Evolutionary conservation across 805 yeast species (phyloP), one percentile per base, ranked within the genome.

Genomic region (Yarrowia sp.): DNA sequence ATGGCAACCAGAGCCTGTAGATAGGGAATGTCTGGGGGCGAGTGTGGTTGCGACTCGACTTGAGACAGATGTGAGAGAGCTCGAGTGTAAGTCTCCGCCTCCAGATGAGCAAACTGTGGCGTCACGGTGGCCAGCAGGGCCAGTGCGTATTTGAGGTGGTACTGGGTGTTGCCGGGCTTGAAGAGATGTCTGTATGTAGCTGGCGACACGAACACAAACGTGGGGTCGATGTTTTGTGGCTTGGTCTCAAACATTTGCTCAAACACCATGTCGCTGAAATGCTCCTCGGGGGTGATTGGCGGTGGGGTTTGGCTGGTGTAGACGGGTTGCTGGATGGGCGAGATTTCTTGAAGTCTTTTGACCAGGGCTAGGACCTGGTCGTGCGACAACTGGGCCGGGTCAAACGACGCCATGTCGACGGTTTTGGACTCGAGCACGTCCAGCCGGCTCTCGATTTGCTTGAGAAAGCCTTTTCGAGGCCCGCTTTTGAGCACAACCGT

Each of bases 401-500:
- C 61, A 15, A 55, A 55, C 9, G 44, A n/a, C 7, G 61, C 20
- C 61, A 55, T 55, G 61, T 55, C 61, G 38, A 55, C 20, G 34
- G 15, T 19, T 8, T 42, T 14, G 12, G 46, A 15, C 61, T 55
- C 61, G 20, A 55, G 61, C 14, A 39, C 38, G 46, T 55, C 61
- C 15, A 55, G 61, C 1, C 61, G 61, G 38, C 61, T 39, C 46
- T 55, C 61, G 15, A 55, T 55, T 24, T 55, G 61, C 24, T 55
- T 55, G 38, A 55, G 61, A 40, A 55, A 55, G 24, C 61, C 61
- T 34, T 55, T 55, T 4, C 61, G 46, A 2, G 61, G 61, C n/a
- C 61, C 61, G 9, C 46, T 39, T n/a, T 55, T 55, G 38, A 55
- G 61, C 19, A 55, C 61, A 19, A 55, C 61, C 15, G 61, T 55